A percentile compares a stretch with the other conserved stretches of the same genome.
phyloP scores from a whole-genome alignment of 768 basidiomycete species.

The Fomitopsis serialis region DNA sequence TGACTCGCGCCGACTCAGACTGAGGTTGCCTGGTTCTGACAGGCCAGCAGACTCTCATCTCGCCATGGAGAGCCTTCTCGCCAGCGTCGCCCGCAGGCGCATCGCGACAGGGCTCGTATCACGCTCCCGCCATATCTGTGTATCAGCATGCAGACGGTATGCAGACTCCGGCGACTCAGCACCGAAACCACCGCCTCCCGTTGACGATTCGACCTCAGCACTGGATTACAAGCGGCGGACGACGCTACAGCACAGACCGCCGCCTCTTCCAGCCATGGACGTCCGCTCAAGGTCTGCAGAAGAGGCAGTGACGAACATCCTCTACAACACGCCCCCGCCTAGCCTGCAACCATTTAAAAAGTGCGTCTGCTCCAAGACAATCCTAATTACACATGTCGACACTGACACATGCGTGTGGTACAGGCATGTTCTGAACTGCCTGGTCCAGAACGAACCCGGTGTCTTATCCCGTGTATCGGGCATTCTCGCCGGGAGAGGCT shows the following conservation, averaged over 20 bases:
- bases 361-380: slow-evolving; percentile 35
- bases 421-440: slow-evolving; percentile 94
- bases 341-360: slow-evolving; percentile 91
- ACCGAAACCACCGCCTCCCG: slow-evolving; percentile 66
- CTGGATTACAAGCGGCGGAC: slow-evolving; percentile 93
- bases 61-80: slow-evolving; percentile 10
- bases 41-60: no score
- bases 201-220: slow-evolving; percentile 92
- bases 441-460: slow-evolving; percentile 99
- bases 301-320: slow-evolving; percentile 95
- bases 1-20: no score
- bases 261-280: slow-evolving; percentile 82
- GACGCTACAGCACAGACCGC: slow-evolving; percentile 65
- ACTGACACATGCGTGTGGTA: neutral
- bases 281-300: slow-evolving; percentile 81
- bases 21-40: no score
- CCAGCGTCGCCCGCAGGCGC: slow-evolving; percentile 9
- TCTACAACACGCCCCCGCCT: slow-evolving; percentile 94
- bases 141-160: slow-evolving; percentile 11
- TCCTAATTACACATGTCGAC: neutral
- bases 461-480: slow-evolving; percentile 98
- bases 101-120: neutral
- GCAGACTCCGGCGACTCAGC: slow-evolving; percentile 8
- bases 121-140: slow-evolving; percentile 10
- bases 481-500: slow-evolving; percentile 93